Evolutionary conservation across 805 yeast genomes (phyloP).

Genomic region (Pichia gijzeniarum): DNA sequence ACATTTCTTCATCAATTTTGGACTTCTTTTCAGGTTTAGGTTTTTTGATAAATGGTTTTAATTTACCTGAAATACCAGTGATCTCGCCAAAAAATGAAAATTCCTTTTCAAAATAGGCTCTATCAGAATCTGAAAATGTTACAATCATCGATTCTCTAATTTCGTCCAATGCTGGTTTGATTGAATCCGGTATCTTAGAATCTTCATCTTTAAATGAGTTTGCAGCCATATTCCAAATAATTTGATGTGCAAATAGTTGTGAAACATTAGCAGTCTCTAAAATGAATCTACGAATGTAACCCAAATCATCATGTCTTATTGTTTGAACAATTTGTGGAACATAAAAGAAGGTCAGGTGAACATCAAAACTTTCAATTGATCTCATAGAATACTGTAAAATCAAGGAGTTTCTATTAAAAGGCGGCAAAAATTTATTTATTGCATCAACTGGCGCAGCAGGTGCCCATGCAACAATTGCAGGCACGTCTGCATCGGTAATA

Average conservation of each 20-base stretch:
- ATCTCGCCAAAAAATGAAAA: conserved; percentile 87
- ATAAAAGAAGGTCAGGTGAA: conserved; percentile 84
- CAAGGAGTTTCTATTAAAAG: conserved; percentile 56
- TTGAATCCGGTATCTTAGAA: conserved; percentile 64
- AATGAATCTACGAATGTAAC: conserved; percentile 83
- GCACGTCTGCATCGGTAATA: conserved; percentile 28
- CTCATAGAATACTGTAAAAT: conserved; percentile 85
- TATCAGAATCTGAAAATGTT: conserved; percentile 55
- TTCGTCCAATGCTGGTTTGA: conserved; percentile 77
- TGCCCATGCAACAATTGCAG: conserved; percentile 49
- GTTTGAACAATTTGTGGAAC: conserved; percentile 98
- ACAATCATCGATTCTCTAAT: conserved; percentile 60
- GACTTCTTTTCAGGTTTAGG: conserved; percentile 93
- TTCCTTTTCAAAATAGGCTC: conserved; percentile 68
- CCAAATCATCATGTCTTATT: conserved; percentile 72
- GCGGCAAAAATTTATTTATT: conserved; percentile 75
- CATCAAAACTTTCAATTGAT: conserved; percentile 81
- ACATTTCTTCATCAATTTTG: conserved; percentile 96
- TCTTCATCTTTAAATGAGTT: conserved; percentile 90
- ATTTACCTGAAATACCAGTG: conserved; percentile 88
- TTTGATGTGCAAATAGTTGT: conserved; percentile 92
- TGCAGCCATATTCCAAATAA: conserved; percentile 96
- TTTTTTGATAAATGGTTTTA: conserved; percentile 90
- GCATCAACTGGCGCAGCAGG: conserved; percentile 78
- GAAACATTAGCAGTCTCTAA: conserved; percentile 88